Evolutionary conservation across 306 rosid genomes (phyloP).

Genomic region (Sicyos edulis): DNA sequence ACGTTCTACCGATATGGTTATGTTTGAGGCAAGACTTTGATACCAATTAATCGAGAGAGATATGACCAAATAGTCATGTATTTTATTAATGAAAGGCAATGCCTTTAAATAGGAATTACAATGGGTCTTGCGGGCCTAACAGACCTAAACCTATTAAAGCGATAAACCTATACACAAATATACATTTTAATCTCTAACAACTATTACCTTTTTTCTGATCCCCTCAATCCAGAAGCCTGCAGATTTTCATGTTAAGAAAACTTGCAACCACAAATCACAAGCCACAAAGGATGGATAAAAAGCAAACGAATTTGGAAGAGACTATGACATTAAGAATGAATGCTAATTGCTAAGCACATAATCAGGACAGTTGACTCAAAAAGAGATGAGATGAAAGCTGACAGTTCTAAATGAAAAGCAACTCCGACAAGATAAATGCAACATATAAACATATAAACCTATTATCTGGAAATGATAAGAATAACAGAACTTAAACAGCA

Average conservation of each 20-base stretch:
- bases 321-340: neutral
- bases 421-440: constrained; percentile 1
- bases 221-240: neutral
- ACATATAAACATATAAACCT: neutral
- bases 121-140: no score
- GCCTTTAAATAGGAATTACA: no score
- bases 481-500: constrained; percentile 10
- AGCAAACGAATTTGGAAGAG: neutral
- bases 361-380: neutral
- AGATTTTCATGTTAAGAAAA: constrained; percentile 1
- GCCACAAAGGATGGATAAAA: constrained; percentile 1
- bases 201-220: neutral
- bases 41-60: no score
- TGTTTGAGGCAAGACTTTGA: no score
- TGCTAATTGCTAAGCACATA: neutral
- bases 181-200: no score
- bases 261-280: constrained; percentile 6
- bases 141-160: no score
- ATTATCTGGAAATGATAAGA: neutral
- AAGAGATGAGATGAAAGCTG: neutral
- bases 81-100: no score
- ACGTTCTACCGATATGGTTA: no score
- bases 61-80: no score
- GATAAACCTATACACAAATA: no score
- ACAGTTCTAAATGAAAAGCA: neutral